Evolutionary conservation across 768 basidiomycete genomes (phyloP).

Genomic region (Pleurotus eryngii): DNA sequence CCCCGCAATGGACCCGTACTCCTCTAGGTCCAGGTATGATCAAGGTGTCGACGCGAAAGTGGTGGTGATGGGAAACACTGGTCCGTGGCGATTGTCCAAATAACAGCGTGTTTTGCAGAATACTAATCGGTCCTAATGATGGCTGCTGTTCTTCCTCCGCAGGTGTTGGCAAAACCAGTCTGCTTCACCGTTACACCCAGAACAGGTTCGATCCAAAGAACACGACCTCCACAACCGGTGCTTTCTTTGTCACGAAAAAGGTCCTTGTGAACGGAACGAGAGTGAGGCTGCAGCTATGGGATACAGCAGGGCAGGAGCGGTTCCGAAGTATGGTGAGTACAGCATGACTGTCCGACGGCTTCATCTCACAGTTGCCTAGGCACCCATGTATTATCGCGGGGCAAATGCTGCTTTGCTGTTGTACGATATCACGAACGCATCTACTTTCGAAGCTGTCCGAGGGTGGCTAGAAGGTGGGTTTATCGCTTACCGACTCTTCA

Average conservation of each 20-base stretch:
- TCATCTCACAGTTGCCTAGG: conserved; percentile 38
- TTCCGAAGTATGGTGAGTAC: conserved; percentile 81
- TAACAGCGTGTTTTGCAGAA: not conserved
- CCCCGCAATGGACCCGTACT: conserved; percentile 61
- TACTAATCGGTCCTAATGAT: not conserved
- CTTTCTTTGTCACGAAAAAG: conserved; percentile 93
- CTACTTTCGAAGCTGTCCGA: conserved; percentile 86
- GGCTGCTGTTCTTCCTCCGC: conserved; percentile 2
- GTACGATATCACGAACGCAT: conserved; percentile 91
- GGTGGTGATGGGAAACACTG: conserved; percentile 87
- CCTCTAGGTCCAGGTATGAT: conserved; percentile 61
- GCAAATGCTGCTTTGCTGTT: conserved; percentile 91
- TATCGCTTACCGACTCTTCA: conserved; percentile 13
- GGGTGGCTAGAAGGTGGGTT: conserved; percentile 84
- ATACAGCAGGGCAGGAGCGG: conserved; percentile 91
- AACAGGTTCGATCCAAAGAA: conserved; percentile 87
- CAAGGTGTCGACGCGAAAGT: conserved; percentile 92
- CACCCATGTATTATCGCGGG: conserved; percentile 94
- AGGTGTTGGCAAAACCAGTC: conserved; percentile 93
- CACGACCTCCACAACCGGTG: conserved; percentile 87
- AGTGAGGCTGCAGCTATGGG: conserved; percentile 87
- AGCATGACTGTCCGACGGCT: no score
- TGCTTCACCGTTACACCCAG: conserved; percentile 87
- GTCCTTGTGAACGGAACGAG: conserved; percentile 80
- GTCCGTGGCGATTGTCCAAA: conserved; percentile 17